phyloP scores from a whole-genome alignment of 2,329 filamentous ascomycete species.

The Aureobasidium melanogenum region DNA sequence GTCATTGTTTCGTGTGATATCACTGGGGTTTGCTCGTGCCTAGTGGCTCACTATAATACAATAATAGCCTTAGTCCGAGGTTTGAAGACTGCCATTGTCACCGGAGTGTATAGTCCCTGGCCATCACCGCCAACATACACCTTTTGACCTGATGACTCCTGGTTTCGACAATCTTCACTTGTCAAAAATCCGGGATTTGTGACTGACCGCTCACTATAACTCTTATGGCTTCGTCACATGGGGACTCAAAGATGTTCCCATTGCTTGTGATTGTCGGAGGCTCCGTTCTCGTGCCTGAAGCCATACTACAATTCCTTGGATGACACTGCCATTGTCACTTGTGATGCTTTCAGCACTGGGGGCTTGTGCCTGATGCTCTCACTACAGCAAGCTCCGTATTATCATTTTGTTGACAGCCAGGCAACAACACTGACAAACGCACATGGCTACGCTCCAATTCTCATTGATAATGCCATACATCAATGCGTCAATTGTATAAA shows the following conservation, averaged over 20 bases:
- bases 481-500: background rate
- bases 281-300: background rate
- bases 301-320: background rate
- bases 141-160: too few relatives aligned
- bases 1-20: background rate
- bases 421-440: background rate
- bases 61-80: too few relatives aligned
- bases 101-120: too few relatives aligned
- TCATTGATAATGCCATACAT: background rate
- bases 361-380: background rate
- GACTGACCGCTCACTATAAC: too few relatives aligned
- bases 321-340: too few relatives aligned
- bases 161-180: too few relatives aligned
- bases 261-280: too few relatives aligned
- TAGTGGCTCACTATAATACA: background rate
- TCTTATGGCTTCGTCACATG: too few relatives aligned
- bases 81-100: too few relatives aligned
- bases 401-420: background rate
- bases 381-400: background rate
- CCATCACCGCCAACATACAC: too few relatives aligned
- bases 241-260: too few relatives aligned
- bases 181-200: too few relatives aligned
- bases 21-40: background rate
- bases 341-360: background rate
- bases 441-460: background rate